Conservation (phyloP, 2,329 filamentous ascomycete species). For the Grosmannia clavigera region DNA sequence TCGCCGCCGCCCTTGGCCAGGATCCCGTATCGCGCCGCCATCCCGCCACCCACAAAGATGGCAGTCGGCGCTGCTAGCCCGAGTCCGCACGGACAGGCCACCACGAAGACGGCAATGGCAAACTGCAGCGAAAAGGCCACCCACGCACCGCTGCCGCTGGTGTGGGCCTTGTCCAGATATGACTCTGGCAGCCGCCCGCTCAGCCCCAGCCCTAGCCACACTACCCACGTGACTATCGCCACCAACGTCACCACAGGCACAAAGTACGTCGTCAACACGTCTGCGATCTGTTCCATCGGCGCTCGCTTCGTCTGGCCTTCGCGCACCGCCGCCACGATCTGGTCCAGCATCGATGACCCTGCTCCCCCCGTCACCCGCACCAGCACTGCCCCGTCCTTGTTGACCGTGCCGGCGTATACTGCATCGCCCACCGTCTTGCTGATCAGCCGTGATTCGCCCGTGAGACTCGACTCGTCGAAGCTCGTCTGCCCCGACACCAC, state of each 20-base stretch:
- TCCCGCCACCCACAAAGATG: conserved; percentile 68
- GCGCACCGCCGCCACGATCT: conserved; percentile 64
- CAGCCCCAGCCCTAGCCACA: conserved; percentile 56
- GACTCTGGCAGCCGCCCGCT: conserved; percentile 41
- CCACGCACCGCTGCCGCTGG: conserved; percentile 47
- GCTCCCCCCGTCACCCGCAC: conserved; percentile 51
- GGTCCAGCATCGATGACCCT: conserved; percentile 65
- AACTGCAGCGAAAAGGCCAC: conserved; percentile 66
- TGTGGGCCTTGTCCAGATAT: conserved; percentile 36
- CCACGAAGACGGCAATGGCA: conserved; percentile 75
- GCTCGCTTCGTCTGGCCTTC: conserved; percentile 67
- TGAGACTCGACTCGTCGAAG: conserved; percentile 87
- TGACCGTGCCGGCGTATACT: conserved; percentile 64
- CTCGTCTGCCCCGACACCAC: conserved; percentile 49
- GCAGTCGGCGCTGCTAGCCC: conserved; percentile 78
- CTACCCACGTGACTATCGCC: conserved; percentile 57
- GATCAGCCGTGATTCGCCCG: conserved; percentile 60
- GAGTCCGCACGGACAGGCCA: conserved; percentile 75
- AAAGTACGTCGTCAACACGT: conserved; percentile 62
- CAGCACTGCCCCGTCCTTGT: conserved; percentile 51
- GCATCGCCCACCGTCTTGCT: conserved; percentile 49
- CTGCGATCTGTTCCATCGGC: conserved; percentile 63
- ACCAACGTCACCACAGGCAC: conserved; percentile 60
- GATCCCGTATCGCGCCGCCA: conserved; percentile 70
- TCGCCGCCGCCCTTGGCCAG: conserved; percentile 75